These are phyloP conservation scores for Chlorella sp. DNA, from an alignment of 139 green algal species.

Conservation along the genomic window DNA sequence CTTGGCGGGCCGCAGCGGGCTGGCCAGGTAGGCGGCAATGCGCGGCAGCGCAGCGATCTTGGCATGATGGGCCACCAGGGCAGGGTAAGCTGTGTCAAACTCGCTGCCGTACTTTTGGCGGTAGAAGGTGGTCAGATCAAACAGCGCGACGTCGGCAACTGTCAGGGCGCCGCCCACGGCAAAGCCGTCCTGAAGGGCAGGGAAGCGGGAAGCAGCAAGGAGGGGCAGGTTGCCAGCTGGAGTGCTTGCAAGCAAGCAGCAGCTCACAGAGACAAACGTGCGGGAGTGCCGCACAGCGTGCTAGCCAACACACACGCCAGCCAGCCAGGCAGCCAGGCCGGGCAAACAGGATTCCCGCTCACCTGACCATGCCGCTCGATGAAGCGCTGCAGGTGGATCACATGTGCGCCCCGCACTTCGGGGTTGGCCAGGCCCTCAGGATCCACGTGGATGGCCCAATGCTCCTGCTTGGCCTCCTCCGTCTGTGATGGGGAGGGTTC, in stretches of 20 bases:
- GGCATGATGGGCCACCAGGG: background rate
- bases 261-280: too few relatives aligned
- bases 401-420: background rate
- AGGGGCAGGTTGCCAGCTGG: background rate
- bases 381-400: background rate
- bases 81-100: background rate
- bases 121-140: background rate
- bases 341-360: background rate
- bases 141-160: background rate
- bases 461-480: background rate
- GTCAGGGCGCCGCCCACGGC: background rate
- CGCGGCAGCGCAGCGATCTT: background rate
- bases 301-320: background rate
- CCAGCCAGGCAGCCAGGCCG: background rate
- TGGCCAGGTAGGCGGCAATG: background rate
- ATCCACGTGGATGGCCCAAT: background rate
- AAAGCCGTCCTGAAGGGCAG: background rate
- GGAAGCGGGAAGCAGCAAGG: background rate
- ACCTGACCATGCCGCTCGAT: background rate
- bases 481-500: background rate
- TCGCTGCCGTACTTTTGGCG: background rate
- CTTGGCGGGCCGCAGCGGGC: background rate
- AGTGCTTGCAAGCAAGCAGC: too few relatives aligned
- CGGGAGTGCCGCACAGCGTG: too few relatives aligned
- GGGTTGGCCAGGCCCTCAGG: background rate